Conservation (phyloP, 179 eudicot genomes). For the Drosera spatulata region DNA sequence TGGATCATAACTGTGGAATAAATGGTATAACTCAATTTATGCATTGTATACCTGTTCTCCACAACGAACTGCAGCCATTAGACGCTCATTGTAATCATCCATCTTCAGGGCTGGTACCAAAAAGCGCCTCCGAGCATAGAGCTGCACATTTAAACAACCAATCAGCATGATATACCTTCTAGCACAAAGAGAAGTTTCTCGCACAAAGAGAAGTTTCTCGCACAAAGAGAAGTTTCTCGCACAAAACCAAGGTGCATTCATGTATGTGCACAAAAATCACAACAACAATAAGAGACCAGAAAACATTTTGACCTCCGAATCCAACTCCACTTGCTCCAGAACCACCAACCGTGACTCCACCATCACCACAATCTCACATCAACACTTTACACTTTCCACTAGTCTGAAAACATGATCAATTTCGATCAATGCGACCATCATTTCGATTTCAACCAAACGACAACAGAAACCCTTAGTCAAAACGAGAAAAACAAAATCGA, state of each 20-base stretch:
- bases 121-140: constrained; percentile 94
- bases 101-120: constrained; percentile 77
- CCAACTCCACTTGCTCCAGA: too few species aligned
- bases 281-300: background rate
- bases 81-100: constrained; percentile 86
- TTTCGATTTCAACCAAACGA: too few species aligned
- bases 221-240: background rate
- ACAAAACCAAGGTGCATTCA: too few species aligned
- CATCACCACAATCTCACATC: too few species aligned
- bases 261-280: background rate
- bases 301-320: constrained; percentile 33
- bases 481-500: too few species aligned
- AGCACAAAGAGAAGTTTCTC: background rate
- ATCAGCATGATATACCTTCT: background rate
- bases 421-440: too few species aligned
- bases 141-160: constrained; percentile 24
- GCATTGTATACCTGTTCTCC: constrained; percentile 66
- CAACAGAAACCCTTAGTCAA: too few species aligned
- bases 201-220: background rate
- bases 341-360: too few species aligned
- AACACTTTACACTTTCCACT: too few species aligned
- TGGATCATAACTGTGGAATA: too few species aligned
- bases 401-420: too few species aligned
- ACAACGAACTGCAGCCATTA: constrained; percentile 88
- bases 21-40: too few species aligned